A percentile compares a stretch with the other conserved stretches of the same genome.
phyloP scores from a whole-genome alignment of 2,329 filamentous ascomycete genomes.

The Calonectria pauciramosa region DNA sequence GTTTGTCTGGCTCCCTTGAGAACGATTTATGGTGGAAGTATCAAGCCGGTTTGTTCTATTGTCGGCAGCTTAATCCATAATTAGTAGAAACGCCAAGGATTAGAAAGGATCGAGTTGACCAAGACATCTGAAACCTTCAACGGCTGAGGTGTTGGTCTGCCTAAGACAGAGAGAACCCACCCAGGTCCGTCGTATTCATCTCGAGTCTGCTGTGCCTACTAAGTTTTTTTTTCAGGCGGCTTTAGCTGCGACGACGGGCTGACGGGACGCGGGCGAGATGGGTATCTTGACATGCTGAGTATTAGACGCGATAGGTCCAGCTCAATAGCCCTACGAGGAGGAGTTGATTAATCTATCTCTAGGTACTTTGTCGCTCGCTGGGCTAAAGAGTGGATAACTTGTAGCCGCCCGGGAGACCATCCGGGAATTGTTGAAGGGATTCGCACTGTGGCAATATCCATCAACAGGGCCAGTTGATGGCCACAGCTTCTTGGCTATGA shows the following conservation, averaged over 20 bases:
- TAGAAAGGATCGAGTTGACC: background rate
- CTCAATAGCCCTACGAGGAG: slow-evolving; percentile 11
- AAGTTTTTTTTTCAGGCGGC: background rate
- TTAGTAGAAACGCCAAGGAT: background rate
- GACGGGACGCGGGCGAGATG: background rate
- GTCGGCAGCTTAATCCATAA: background rate
- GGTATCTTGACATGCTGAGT: background rate
- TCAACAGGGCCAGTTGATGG: background rate
- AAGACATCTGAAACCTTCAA: slow-evolving; percentile 28
- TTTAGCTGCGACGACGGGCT: slow-evolving; percentile 11
- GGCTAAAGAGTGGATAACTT: slow-evolving; percentile 4
- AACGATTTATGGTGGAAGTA: background rate
- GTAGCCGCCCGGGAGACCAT: background rate
- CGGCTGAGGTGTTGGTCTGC: slow-evolving; percentile 9
- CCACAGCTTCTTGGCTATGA: background rate
- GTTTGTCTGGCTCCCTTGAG: background rate
- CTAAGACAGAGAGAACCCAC: slow-evolving; percentile 8
- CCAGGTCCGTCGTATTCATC: background rate
- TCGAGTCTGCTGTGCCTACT: background rate
- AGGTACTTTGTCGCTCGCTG: slow-evolving; percentile 1
- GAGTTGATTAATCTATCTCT: background rate
- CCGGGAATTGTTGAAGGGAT: slow-evolving; percentile 21
- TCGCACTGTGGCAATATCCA: slow-evolving; percentile 31
- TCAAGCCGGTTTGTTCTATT: background rate
- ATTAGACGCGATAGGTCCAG: slow-evolving; percentile 7